phyloP scores from a whole-genome alignment of 768 basidiomycete species.

The Trametes cingulata region DNA sequence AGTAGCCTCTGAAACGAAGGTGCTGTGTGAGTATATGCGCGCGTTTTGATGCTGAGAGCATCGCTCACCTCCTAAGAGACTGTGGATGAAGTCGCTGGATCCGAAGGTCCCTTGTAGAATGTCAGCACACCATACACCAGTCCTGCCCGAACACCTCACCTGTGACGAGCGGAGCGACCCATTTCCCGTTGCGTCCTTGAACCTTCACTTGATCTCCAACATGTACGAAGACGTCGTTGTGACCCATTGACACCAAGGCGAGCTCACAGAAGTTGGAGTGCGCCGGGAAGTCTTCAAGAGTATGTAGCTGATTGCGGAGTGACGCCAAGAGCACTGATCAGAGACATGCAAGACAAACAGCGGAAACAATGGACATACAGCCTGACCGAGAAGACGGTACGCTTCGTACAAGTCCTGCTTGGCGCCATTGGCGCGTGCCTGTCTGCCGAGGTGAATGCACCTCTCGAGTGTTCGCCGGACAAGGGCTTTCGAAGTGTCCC shows the following conservation, averaged over 20 bases:
- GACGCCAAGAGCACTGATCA: neutral
- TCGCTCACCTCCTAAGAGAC: conserved; percentile 66
- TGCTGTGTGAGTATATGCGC: neutral
- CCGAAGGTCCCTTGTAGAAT: conserved; percentile 63
- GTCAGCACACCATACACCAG: neutral
- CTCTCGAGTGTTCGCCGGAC: conserved; percentile 70
- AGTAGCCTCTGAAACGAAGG: conserved; percentile 48
- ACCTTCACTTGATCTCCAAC: conserved; percentile 81
- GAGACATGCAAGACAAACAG: neutral
- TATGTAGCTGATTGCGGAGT: conserved; percentile 54
- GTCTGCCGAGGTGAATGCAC: conserved; percentile 79
- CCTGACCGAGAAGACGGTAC: conserved; percentile 76
- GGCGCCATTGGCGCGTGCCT: conserved; percentile 53
- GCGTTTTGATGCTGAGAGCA: neutral
- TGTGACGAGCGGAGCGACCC: conserved; percentile 82
- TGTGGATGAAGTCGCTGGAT: conserved; percentile 76
- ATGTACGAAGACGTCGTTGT: conserved; percentile 78
- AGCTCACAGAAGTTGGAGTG: conserved; percentile 93
- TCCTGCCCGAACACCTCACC: conserved; percentile 39
- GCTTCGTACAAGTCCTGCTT: conserved; percentile 78
- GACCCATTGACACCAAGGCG: conserved; percentile 70
- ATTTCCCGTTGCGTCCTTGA: conserved; percentile 70
- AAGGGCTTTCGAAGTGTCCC: conserved; percentile 86
- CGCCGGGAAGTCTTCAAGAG: conserved; percentile 84
- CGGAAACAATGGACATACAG: conserved; percentile 40